These are phyloP conservation scores for Amanita molliuscula DNA, from an alignment of 768 basidiomycete genomes.

Conservation along the genomic window DNA sequence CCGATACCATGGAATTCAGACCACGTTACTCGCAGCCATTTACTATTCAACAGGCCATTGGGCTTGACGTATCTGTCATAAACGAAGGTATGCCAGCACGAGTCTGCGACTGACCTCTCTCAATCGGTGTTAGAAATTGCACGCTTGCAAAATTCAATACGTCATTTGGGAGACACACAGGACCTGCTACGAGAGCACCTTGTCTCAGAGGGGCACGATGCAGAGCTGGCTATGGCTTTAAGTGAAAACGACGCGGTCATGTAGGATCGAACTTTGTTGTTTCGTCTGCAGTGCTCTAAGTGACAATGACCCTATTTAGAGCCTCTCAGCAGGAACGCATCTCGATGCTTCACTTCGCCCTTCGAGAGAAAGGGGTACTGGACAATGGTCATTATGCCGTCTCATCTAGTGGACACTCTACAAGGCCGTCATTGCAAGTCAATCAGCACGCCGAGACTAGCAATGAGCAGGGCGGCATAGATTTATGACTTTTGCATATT, in stretches of 20 bases:
- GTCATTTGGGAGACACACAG: conserved; percentile 56
- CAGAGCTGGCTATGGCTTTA: conserved; percentile 47
- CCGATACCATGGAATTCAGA: conserved; percentile 35
- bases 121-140: conserved; percentile 49
- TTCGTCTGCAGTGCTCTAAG: background rate
- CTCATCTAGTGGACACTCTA: conserved; percentile 1
- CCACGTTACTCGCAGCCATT: conserved; percentile 71
- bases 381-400: conserved; percentile 39
- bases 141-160: conserved; percentile 63
- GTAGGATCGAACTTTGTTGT: conserved; percentile 24
- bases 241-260: conserved; percentile 69
- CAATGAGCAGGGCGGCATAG: background rate
- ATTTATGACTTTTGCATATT: background rate
- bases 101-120: background rate
- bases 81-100: conserved; percentile 45
- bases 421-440: background rate
- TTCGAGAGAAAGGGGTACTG: conserved; percentile 49
- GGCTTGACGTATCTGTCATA: conserved; percentile 56
- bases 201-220: conserved; percentile 16
- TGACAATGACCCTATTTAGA: conserved; percentile 23
- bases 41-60: conserved; percentile 51
- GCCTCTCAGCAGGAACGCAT: conserved; percentile 75
- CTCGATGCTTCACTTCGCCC: conserved; percentile 53
- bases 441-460: background rate
- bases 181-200: conserved; percentile 38